These are phyloP conservation scores for Vaccinium macrocarpon DNA, from an alignment of 148 eudicot genomes.

Conservation along the genomic window DNA sequence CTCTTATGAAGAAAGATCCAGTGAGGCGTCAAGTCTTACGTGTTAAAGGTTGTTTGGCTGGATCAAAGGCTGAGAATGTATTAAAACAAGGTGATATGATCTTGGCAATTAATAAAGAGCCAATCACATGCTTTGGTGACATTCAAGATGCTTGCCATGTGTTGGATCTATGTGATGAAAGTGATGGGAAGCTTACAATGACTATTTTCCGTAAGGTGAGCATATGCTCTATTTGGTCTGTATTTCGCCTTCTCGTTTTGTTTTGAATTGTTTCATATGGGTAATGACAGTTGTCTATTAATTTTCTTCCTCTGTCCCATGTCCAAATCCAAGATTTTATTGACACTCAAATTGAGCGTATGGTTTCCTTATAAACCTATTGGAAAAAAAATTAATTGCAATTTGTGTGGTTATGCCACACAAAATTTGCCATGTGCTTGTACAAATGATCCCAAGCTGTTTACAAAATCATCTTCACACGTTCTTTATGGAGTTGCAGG, in stretches of 20 bases:
- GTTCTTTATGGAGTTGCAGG: conserved; percentile 43
- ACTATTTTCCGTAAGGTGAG: conserved; percentile 88
- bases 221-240: neutral
- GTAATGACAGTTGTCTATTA: neutral
- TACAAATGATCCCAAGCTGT: neutral
- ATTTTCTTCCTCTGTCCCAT: neutral
- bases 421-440: neutral
- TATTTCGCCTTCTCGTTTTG: neutral
- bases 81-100: conserved; percentile 96
- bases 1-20: conserved; percentile 86
- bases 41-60: conserved; percentile 95
- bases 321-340: neutral
- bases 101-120: conserved; percentile 78
- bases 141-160: conserved; percentile 82
- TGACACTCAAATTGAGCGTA: neutral
- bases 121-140: conserved; percentile 85
- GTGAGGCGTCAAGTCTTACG: conserved; percentile 85
- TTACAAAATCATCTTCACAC: neutral
- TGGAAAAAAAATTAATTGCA: neutral
- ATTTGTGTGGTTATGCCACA: neutral
- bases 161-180: conserved; percentile 50
- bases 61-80: conserved; percentile 77
- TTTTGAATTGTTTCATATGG: neutral
- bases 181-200: conserved; percentile 59
- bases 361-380: neutral